Percentiles rank a stretch among this genome's conserved stretches.
Evolutionary conservation across 768 basidiomycete genomes (phyloP).

Genomic region (Leccinum uliginosum): DNA sequence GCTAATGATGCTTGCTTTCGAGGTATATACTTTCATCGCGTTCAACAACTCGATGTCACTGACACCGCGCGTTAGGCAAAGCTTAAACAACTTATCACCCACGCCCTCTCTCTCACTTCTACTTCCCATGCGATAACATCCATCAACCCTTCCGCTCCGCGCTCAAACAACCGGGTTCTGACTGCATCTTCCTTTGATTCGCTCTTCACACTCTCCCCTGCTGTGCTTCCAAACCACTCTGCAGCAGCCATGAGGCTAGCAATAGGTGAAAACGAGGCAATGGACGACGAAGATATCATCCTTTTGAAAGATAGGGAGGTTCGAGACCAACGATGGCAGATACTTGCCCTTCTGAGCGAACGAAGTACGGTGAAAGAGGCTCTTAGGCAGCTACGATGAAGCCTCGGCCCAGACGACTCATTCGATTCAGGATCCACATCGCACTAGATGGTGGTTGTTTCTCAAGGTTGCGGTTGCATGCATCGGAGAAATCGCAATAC

Average conservation of each 20-base stretch:
- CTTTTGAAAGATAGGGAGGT: conserved; percentile 62
- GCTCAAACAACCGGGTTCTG: conserved; percentile 43
- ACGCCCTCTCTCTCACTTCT: conserved; percentile 72
- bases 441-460: neutral
- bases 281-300: conserved; percentile 43
- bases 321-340: conserved; percentile 70
- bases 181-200: conserved; percentile 71
- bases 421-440: neutral
- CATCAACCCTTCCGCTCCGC: conserved; percentile 54
- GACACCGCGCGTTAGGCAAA: conserved; percentile 49
- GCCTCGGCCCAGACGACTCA: neutral
- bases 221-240: conserved; percentile 73
- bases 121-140: conserved; percentile 74
- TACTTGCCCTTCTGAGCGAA: conserved; percentile 69
- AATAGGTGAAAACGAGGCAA: conserved; percentile 45
- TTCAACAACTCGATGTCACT: neutral
- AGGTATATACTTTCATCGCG: conserved; percentile 45
- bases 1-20: conserved; percentile 73
- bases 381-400: conserved; percentile 36
- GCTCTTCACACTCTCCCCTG: conserved; percentile 71
- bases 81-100: conserved; percentile 78
- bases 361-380: conserved; percentile 68
- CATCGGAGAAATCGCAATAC: neutral
- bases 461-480: neutral
- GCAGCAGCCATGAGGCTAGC: conserved; percentile 73